Base-by-base conservation (phyloP, 108 stramenopile species). In the Stephanodiscus triporus region DNA sequence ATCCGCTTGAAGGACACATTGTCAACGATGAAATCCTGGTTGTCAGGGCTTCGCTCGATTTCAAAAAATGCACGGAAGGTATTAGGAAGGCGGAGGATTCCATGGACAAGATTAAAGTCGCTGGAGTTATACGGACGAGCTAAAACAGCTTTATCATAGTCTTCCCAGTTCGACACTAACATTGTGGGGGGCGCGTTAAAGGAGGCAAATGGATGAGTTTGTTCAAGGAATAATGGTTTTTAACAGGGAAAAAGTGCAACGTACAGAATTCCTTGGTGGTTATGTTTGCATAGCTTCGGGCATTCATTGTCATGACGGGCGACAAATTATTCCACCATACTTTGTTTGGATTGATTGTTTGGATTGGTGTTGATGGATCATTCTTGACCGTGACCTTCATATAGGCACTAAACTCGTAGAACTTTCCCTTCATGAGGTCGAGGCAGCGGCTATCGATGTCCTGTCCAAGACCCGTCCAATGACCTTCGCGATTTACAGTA, bases 401-500 rank as follows among this genome's bases (percentile, higher is more conserved):
- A 71, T 65, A 73, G 24, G 77, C 81, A 40, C 36, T 67, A 66
- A 82, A 75, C 49, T 82, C 81, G 54, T 57, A 73, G 30, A 59
- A 78, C 29, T 66, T 4, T 30, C 72, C 81, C 19, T 50, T 69
- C 43, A 63, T 13, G 37, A 38, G 62, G 9, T 82, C 73, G 20
- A 60, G 47, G 47, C 81, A 82, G 9, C 77, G 67, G 32, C 53
- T 68, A 49, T 78, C 77, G 37, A 82, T 45, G 42, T 57, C 49
- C 29, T 82, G 81, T 17, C 72, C 81, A 55, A 74, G 60, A n/a
- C 77, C 77, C 14, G 77, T 68, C 72, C 66, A 82, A 8, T 58
- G 55, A 8, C 51, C 36, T 14, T n/a, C 37, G 26, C 81, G 63
- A 23, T 60, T 36, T 4, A 45, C 38, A 34, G 72, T 82, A 56